Base-by-base conservation (phyloP, 441 rosid genomes). In the Populus hybrid region DNA sequence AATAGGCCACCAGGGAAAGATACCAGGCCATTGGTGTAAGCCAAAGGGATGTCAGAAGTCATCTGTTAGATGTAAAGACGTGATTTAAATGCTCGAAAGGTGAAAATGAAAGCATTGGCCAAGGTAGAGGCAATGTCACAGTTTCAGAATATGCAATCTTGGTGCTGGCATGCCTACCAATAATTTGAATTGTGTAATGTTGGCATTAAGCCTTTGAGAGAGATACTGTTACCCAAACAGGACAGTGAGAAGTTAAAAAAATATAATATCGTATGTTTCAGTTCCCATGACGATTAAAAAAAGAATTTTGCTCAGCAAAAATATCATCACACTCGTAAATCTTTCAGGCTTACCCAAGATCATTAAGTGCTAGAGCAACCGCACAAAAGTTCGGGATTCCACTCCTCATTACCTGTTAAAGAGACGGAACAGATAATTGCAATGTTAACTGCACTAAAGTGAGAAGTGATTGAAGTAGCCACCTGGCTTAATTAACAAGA, bases 351-450 rank as follows among this genome's bases (percentile, higher is more conserved):
- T 85, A 93, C 97, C 97, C 97, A 70, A 91, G 81, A 53, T 91
- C 94, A 72, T 75, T 81, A 71, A 94, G 94, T 69, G 98, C 95
- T 42, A 92, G 70, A 69, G 98, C 94, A 83, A 93, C 95, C 8
- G 97, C 97, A 84, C 94, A 92, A 78, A 91, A 94, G 89, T 94
- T 94, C 5, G 98, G 98, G 70, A 94, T 80, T 72, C 97, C 97
- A 82, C 98, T 94, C 84, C 92, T 89, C 81, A 89, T 88, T 76
- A 94, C 99, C 99, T 95, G 84, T 59, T 72, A 81, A 77, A 72
- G 72, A 50, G 36, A 30, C 69, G 21, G 24, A 67, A 83, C 50
- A 79, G 46, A 76, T n/a, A 74, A 28, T 28, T 20, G 34, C 34
- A 18, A 30, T 28, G 30, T 35, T 42, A 74, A 53, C 11, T 70